Evolutionary conservation across 2,329 filamentous ascomycete genomes (phyloP).

Genomic region (Fusarium caatingaense): DNA sequence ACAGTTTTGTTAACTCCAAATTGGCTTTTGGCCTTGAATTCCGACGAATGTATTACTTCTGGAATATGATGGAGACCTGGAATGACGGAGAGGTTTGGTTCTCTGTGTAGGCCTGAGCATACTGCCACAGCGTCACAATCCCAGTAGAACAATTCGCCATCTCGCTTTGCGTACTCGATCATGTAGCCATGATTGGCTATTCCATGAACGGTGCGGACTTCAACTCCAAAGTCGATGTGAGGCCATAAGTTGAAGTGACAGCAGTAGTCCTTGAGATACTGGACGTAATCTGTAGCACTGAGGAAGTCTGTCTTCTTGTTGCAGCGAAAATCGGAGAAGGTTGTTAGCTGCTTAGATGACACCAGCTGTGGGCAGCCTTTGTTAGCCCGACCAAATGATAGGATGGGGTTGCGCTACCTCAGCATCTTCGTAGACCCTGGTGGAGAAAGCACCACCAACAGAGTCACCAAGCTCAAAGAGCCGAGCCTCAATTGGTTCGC

Average conservation of each 20-base stretch:
- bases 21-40: not conserved
- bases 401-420: not conserved
- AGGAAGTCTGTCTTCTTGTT: not conserved
- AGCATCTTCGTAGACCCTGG: not conserved
- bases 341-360: not conserved
- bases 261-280: not conserved
- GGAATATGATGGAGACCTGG: slow-evolving; percentile 6
- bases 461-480: not conserved
- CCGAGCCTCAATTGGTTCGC: not conserved
- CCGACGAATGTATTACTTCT: slow-evolving; percentile 49
- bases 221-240: not conserved
- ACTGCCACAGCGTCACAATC: slow-evolving; percentile 13
- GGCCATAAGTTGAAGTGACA: not conserved
- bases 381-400: not conserved
- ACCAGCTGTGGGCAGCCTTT: not conserved
- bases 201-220: not conserved
- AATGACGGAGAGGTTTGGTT: slow-evolving; percentile 9
- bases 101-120: slow-evolving; percentile 19
- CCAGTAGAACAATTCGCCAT: not conserved
- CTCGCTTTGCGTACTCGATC: fast-evolving
- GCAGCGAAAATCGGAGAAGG: not conserved
- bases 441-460: not conserved
- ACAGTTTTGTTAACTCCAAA: not conserved
- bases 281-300: not conserved
- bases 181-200: fast-evolving